These are phyloP conservation scores for Besnoitia besnoiti DNA, from an alignment of 169 alveolate genomes.

Conservation along the genomic window DNA sequence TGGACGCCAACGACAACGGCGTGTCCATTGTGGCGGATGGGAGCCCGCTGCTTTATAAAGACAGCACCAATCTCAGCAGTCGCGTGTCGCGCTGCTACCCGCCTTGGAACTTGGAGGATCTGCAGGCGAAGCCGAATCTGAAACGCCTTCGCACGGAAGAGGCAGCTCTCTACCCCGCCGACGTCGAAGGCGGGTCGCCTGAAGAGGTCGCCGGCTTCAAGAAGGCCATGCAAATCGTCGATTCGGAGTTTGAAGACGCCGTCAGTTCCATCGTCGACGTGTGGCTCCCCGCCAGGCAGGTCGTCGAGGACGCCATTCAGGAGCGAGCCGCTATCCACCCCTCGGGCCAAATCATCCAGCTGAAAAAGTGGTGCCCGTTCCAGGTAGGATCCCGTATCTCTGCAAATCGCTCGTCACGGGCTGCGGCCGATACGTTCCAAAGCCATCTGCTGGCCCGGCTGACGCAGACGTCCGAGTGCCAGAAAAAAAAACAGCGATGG, in stretches of 20 bases:
- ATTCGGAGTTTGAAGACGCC: constrained; percentile 75
- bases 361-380: constrained; percentile 78
- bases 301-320: constrained; percentile 69
- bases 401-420: too few relatives aligned
- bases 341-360: constrained; percentile 80
- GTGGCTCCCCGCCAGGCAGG: constrained; percentile 73
- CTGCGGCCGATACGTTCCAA: too few relatives aligned
- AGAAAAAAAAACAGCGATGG: too few relatives aligned
- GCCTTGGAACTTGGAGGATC: constrained; percentile 82
- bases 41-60: constrained; percentile 78
- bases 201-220: constrained; percentile 67
- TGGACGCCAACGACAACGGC: constrained; percentile 93
- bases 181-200: not conserved
- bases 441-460: too few relatives aligned
- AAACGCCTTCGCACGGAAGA: not conserved
- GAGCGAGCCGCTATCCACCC: constrained; percentile 75
- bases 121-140: not conserved
- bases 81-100: constrained; percentile 88
- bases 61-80: constrained; percentile 77
- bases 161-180: constrained; percentile 11
- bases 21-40: constrained; percentile 77
- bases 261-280: constrained; percentile 71
- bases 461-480: too few relatives aligned
- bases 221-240: constrained; percentile 79
- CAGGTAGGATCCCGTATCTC: too few relatives aligned